Evolutionary conservation across 805 yeast species (phyloP).

Genomic region (Zygoascus flipseniorum): DNA sequence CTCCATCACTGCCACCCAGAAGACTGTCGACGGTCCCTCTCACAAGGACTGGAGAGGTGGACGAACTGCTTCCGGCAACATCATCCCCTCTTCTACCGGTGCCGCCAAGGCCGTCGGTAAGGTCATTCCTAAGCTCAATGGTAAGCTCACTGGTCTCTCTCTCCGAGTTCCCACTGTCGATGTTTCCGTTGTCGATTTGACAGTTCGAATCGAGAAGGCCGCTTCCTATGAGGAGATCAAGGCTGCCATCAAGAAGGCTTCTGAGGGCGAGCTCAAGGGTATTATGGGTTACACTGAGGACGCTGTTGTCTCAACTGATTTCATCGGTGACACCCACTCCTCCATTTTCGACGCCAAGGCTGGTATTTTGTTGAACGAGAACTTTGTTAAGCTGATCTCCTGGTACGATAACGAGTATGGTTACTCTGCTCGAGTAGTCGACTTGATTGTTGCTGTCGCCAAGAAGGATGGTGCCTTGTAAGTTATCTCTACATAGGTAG

Average conservation of each 20-base stretch:
- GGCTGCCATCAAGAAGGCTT: conserved; percentile 63
- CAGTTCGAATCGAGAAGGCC: conserved; percentile 69
- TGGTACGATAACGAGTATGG: conserved; percentile 98
- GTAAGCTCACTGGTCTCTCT: conserved; percentile 91
- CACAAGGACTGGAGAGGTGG: conserved; percentile 99
- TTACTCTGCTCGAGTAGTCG: conserved; percentile 94
- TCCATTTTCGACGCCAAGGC: conserved; percentile 88
- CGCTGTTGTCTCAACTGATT: conserved; percentile 85
- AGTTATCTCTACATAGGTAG: not conserved
- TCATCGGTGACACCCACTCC: conserved; percentile 74
- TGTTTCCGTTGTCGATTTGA: conserved; percentile 88
- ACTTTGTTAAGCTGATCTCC: conserved; percentile 82
- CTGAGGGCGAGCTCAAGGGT: conserved; percentile 74
- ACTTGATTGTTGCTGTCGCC: conserved; percentile 76
- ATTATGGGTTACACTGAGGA: conserved; percentile 86
- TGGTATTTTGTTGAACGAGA: conserved; percentile 79
- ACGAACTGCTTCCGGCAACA: conserved; percentile 92
- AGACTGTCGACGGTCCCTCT: conserved; percentile 95
- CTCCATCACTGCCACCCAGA: conserved; percentile 93
- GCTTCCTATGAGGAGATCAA: conserved; percentile 80
- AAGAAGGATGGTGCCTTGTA: conserved; percentile 28
- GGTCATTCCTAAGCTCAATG: conserved; percentile 84
- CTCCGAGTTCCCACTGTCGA: conserved; percentile 91
- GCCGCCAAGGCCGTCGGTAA: conserved; percentile 97
- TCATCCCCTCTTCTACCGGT: conserved; percentile 93